Base-by-base conservation (phyloP, 1,284 basidiomycete species). In the Chalciporus sp. region DNA sequence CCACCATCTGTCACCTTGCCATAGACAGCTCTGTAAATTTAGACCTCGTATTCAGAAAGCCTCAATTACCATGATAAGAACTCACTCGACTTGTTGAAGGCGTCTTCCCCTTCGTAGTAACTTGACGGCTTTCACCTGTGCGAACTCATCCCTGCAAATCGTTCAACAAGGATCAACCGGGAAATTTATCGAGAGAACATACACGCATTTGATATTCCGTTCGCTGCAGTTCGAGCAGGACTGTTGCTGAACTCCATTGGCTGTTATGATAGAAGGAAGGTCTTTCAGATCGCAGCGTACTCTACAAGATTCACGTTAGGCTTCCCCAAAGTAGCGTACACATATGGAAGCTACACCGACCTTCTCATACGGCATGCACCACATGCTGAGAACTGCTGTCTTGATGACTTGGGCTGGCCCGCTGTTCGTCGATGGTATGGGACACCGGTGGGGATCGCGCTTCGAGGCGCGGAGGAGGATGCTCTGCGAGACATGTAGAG, bases 351-450 rank as follows among this genome's bases (percentile, higher is more conserved):
- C 26, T 48, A 49, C 48, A 41, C 61, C 71, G 39, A 86, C 88
- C 92, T 82, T 64, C 92, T 76, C 83, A 92, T 92, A 50, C 92
- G 85, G 72, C 93, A 95, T 35, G 92, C 92, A 48, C 92, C 92
- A 67, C 93, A 95, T 3, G 92, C 93, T 33, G 88, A 86, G 73
- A 91, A 92, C 64, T 92, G 91, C 63, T 90, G 88, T 47, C 90
- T 76, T 3, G 84, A 81, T 11, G 88, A 86, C 68, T 90, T 90
- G 51, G 88, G 84, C 55, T 87, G 83, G 28, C 75, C 76, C 7
- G 77, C 65, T 9, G 79, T 67, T n/a, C 82, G 78, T 44, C 83
- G 80, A 19, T 77, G 64, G 61, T 83, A 83, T 5, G 78, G 82
- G 7, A 77, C 63, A 37, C 47, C 48, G 5, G 65, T n/a, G 31